Conservation (phyloP, 345 rosid genomes). For the Pugionium dolabratum region DNA sequence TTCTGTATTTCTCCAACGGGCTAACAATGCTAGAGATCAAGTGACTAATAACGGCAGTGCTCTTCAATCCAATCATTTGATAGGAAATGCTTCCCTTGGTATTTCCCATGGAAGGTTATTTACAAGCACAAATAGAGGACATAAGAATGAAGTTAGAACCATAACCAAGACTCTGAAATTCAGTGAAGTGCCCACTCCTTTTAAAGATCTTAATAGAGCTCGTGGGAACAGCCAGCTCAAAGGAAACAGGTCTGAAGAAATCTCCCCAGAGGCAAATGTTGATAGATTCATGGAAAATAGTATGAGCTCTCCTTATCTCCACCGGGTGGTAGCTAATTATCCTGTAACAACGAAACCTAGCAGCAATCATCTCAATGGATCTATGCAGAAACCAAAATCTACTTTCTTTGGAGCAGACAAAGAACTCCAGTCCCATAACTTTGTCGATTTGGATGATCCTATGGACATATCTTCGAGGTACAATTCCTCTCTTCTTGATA, state of each 20-base stretch:
- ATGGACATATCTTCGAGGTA: slow-evolving; percentile 69
- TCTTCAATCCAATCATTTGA: slow-evolving; percentile 33
- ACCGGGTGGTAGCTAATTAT: slow-evolving; percentile 39
- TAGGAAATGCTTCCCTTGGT: slow-evolving; percentile 36
- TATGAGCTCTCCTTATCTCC: slow-evolving; percentile 44
- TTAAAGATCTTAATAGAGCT: slow-evolving; percentile 43
- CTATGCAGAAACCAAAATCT: slow-evolving; percentile 37
- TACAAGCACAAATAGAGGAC: slow-evolving; percentile 47
- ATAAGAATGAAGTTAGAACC: slow-evolving; percentile 40
- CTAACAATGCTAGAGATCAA: slow-evolving; percentile 36
- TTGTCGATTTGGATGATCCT: slow-evolving; percentile 47
- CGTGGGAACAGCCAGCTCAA: slow-evolving; percentile 40
- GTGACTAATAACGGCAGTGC: slow-evolving; percentile 50
- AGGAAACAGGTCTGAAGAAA: slow-evolving; percentile 40
- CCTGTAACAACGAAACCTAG: slow-evolving; percentile 44
- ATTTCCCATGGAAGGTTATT: slow-evolving; percentile 50
- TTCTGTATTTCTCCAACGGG: slow-evolving; percentile 47
- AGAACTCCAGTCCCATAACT: slow-evolving; percentile 40
- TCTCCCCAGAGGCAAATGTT: slow-evolving; percentile 49
- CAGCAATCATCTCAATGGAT: slow-evolving; percentile 47
- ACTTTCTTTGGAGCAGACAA: slow-evolving; percentile 43
- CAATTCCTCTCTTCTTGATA: neutral
- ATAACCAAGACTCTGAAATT: slow-evolving; percentile 47
- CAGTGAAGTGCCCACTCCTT: slow-evolving; percentile 51
- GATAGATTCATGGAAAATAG: slow-evolving; percentile 53